Base-by-base conservation (phyloP, 192 early-diverging fungal genomes). In the Pilobolus umbonatus region DNA sequence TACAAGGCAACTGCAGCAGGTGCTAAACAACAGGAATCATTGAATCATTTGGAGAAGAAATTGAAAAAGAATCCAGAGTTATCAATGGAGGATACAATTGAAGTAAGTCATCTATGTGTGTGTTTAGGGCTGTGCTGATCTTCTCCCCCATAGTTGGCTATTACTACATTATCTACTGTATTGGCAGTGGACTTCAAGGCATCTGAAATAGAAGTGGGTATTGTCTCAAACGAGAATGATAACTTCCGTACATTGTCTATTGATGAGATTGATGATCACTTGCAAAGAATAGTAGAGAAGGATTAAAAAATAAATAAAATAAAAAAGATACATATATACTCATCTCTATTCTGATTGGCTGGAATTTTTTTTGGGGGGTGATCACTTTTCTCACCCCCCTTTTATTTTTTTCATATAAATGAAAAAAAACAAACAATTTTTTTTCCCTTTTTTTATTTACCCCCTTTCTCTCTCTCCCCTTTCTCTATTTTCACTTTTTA, bases 21-120 rank as follows among this genome's bases (percentile, higher is more conserved):
- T 2, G 88, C 92, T 5, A 99, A 99, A 69, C 87, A 92, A 35
- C 89, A 91, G 71, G 95, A 99, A 78, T 89, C 93, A 24, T 82
- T 94, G 55, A 98, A 96, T 70, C 86, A 93, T 56, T 67, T 99
- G 72, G 95, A 99, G 67, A 99, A 99, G 86, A 97, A 96, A 74
- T 71, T 99, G 40, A 99, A 98, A 78, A 94, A 91, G 70, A 80
- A 88, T 26, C 88, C 85, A 31, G 73, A 83, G 49, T 74, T 95
- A 48, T 81, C 74, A 54, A 74, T 78, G 31, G 93, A 96, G 34
- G 94, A 97, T 34, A 87, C 97, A 9, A 79, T 98, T 22, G 97
- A 99, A 80, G 91, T 94, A 74, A 61, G 39, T 26, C 8, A 39
- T 2, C 26, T 30, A 26, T 14, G 47, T 17, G 19, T 50, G 19